These are phyloP conservation scores for Talaromyces piceae DNA, from an alignment of 2,329 filamentous ascomycete species.

Conservation along the genomic window DNA sequence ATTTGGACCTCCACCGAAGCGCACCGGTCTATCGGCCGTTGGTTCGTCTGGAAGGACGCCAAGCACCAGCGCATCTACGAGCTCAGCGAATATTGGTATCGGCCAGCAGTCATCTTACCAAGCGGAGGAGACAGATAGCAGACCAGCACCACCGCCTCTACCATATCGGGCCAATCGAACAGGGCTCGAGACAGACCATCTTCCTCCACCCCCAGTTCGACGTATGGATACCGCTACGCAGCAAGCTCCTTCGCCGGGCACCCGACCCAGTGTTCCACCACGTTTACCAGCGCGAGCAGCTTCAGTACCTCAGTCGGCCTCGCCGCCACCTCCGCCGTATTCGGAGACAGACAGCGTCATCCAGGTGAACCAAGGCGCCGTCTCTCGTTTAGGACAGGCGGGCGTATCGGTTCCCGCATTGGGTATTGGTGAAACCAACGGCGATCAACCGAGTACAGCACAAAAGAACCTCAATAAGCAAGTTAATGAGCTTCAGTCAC, in stretches of 20 bases:
- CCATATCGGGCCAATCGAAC: constrained; percentile 65
- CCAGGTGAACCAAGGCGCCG: constrained; percentile 52
- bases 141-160: constrained; percentile 47
- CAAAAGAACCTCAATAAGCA: constrained; percentile 32
- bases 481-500: constrained; percentile 60
- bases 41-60: not conserved
- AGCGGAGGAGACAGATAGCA: constrained; percentile 24
- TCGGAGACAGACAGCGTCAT: constrained; percentile 32
- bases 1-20: constrained; percentile 76
- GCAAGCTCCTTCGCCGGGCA: constrained; percentile 21
- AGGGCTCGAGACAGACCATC: constrained; percentile 58
- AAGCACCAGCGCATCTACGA: constrained; percentile 15
- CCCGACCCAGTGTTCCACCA: constrained; percentile 56
- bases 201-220: constrained; percentile 64
- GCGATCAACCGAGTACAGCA: constrained; percentile 24
- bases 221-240: constrained; percentile 23
- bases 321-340: constrained; percentile 40
- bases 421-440: constrained; percentile 52
- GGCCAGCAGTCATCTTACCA: constrained; percentile 24
- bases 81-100: constrained; percentile 38
- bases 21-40: constrained; percentile 24
- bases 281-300: constrained; percentile 63
- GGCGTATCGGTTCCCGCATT: constrained; percentile 73
- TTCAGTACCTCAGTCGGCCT: constrained; percentile 43
- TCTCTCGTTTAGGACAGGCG: constrained; percentile 60